phyloP scores from a whole-genome alignment of 1,284 basidiomycete species.

The Pseudozyma tsukubaensis region DNA sequence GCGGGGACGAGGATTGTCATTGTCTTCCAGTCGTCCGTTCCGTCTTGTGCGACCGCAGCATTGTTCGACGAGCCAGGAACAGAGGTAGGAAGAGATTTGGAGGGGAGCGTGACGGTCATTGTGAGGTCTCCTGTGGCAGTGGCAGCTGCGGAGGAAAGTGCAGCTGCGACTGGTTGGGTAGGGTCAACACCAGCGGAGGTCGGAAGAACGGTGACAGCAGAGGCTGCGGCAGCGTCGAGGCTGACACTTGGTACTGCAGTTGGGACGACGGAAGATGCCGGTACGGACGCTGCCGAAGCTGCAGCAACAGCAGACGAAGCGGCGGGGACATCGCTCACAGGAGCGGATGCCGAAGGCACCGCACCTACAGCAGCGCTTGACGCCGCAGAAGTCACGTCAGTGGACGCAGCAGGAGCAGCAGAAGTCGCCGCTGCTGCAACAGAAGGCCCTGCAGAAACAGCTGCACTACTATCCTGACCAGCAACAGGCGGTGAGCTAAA shows the following conservation, averaged over 20 bases:
- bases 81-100: constrained; percentile 26
- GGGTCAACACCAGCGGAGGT: constrained; percentile 13
- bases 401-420: background rate
- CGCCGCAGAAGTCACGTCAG: background rate
- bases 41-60: constrained; percentile 6
- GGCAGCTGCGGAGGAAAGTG: constrained; percentile 1
- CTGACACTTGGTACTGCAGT: constrained; percentile 3
- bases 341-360: constrained; percentile 14
- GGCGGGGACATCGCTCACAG: constrained; percentile 1
- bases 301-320: background rate
- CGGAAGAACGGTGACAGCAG: constrained; percentile 23
- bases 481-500: constrained; percentile 22
- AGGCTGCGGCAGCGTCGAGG: constrained; percentile 24
- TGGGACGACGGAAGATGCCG: constrained; percentile 3
- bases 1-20: constrained; percentile 48
- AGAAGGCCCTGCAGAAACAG: constrained; percentile 9
- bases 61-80: constrained; percentile 13
- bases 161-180: constrained; percentile 15
- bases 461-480: constrained; percentile 6
- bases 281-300: background rate
- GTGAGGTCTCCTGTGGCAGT: constrained; percentile 21
- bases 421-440: constrained; percentile 1
- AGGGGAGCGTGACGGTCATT: constrained; percentile 41
- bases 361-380: constrained; percentile 9
- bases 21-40: constrained; percentile 32